Percentiles rank a stretch among this genome's conserved stretches.
Conservation (phyloP, 169 alveolate species). For the Neospora caninum region DNA sequence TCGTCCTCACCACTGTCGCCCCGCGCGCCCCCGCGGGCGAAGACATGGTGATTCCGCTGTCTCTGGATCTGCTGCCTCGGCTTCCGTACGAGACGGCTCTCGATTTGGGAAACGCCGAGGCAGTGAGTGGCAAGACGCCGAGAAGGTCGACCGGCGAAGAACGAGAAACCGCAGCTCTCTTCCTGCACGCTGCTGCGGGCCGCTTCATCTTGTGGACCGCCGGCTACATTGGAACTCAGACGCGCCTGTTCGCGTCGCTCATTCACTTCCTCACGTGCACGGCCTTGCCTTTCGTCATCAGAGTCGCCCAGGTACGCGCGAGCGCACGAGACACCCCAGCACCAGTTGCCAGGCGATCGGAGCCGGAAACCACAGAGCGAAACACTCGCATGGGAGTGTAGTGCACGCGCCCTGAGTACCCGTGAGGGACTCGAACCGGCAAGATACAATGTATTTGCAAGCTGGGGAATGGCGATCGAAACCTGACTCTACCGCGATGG, state of each 20-base stretch:
- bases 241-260: constrained; percentile 51
- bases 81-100: constrained; percentile 29
- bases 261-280: constrained; percentile 40
- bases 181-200: constrained; percentile 48
- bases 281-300: constrained; percentile 40
- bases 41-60: constrained; percentile 21
- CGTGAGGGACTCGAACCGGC: too few relatives aligned
- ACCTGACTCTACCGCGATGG: too few relatives aligned
- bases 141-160: neutral
- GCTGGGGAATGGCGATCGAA: too few relatives aligned
- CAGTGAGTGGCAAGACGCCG: neutral
- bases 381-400: too few relatives aligned
- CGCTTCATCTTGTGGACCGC: constrained; percentile 62
- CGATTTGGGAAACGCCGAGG: neutral
- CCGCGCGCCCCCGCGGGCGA: neutral
- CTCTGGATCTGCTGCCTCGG: constrained; percentile 60
- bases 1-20: constrained; percentile 32
- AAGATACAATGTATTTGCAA: too few relatives aligned
- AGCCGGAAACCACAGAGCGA: too few relatives aligned
- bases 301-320: neutral
- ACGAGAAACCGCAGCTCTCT: constrained; percentile 37
- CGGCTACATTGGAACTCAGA: constrained; percentile 42
- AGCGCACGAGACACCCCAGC: too few relatives aligned
- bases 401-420: too few relatives aligned
- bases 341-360: too few relatives aligned